Conservation (phyloP, 140 eudicot genomes). For the Cichorium intybus region DNA sequence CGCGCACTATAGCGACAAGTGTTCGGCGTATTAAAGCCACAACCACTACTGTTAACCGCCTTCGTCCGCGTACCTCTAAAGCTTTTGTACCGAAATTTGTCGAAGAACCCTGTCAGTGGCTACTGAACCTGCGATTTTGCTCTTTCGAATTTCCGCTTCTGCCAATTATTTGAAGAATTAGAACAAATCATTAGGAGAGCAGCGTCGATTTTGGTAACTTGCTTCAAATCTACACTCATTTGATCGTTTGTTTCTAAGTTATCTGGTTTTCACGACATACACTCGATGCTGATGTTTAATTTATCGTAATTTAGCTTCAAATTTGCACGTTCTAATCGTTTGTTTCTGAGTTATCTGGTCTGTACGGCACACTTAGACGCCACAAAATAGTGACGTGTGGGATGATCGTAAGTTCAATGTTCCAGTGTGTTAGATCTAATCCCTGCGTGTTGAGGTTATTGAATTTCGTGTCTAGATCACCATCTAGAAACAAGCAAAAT, state of each 20-base stretch:
- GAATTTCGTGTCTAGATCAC: neutral
- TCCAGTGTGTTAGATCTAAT: neutral
- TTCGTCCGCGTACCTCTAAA: constrained; percentile 11
- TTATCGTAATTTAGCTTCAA: neutral
- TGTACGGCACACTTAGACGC: neutral
- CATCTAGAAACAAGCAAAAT: neutral
- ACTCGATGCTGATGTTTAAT: neutral
- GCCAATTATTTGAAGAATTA: neutral
- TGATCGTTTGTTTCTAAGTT: neutral
- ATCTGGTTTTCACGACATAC: neutral
- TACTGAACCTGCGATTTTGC: constrained; percentile 12
- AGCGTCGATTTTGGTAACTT: constrained; percentile 1
- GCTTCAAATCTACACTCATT: neutral
- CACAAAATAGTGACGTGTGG: neutral
- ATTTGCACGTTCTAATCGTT: neutral
- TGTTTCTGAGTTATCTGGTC: neutral
- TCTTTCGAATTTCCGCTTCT: neutral
- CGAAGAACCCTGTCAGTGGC: neutral
- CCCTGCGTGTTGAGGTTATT: neutral
- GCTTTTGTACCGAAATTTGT: neutral
- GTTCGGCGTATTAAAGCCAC: constrained; percentile 22
- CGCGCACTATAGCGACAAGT: constrained; percentile 9
- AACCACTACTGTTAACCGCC: constrained; percentile 11
- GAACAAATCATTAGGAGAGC: constrained; percentile 12
- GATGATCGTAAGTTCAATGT: neutral